Evolutionary conservation across 139 green algal genomes (phyloP).

Genomic region (Asterochloris sp.): DNA sequence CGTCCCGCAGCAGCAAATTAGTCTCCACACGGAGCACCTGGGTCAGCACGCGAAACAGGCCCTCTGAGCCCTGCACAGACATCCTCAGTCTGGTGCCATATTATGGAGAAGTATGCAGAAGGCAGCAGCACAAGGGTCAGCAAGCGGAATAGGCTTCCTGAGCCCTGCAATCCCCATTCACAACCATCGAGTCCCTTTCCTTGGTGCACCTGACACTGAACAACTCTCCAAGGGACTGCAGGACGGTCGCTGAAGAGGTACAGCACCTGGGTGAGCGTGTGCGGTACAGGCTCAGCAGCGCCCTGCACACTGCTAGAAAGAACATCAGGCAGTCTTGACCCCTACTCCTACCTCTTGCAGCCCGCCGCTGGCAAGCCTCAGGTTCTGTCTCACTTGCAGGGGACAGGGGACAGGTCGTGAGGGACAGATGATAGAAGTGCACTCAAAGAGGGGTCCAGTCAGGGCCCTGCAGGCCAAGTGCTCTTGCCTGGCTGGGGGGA

Average conservation of each 20-base stretch:
- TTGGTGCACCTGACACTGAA: not conserved
- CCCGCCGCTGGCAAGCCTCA: not conserved
- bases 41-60: conserved; percentile 46
- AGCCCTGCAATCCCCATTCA: not conserved
- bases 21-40: conserved; percentile 48
- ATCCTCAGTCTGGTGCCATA: not conserved
- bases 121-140: not conserved
- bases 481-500: not conserved
- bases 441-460: not conserved
- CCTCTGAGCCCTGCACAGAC: not conserved
- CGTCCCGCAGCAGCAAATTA: conserved; percentile 48
- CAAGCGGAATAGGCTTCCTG: not conserved
- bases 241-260: not conserved
- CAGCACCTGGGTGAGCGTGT: not conserved
- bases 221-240: not conserved
- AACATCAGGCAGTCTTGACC: not conserved
- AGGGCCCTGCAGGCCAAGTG: not conserved
- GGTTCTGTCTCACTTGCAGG: not conserved
- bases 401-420: not conserved
- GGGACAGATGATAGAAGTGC: not conserved
- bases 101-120: not conserved
- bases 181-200: not conserved
- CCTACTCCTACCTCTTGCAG: not conserved
- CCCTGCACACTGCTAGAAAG: not conserved
- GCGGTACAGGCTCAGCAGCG: not conserved